Evolutionary conservation across 441 rosid species (phyloP).

Genomic region (Geranium incanum): DNA sequence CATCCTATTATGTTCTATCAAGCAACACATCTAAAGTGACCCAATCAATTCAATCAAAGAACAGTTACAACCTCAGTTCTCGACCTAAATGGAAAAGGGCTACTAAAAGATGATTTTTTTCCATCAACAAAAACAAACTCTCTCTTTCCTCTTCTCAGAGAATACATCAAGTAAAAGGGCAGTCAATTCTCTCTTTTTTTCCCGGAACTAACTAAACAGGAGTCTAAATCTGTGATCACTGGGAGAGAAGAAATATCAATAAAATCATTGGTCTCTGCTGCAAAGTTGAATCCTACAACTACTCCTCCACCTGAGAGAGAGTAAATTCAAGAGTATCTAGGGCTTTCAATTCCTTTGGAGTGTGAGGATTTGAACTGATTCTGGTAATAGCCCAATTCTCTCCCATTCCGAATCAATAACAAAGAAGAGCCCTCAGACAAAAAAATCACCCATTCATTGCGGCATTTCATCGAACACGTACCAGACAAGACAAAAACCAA

Average conservation of each 20-base stretch:
- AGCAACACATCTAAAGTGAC: background rate
- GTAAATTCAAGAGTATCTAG: background rate
- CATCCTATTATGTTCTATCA: background rate
- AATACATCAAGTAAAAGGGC: no score
- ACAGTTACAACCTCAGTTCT: background rate
- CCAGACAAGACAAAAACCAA: slow-evolving; percentile 14
- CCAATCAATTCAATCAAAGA: background rate
- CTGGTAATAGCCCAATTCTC: background rate
- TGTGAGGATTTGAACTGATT: background rate
- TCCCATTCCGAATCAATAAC: background rate
- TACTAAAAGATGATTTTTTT: no score
- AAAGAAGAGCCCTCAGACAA: background rate
- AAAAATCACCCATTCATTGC: background rate
- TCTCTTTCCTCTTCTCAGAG: no score
- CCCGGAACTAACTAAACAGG: no score
- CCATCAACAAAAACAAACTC: no score
- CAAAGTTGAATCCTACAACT: no score
- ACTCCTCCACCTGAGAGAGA: no score
- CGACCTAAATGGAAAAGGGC: background rate
- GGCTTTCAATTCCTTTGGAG: background rate
- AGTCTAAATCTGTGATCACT: no score
- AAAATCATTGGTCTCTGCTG: no score
- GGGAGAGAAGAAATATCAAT: no score
- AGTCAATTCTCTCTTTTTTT: no score
- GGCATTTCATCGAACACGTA: slow-evolving; percentile 36